Evolutionary conservation across 1,139 yeast species (phyloP), one percentile per base, ranked within the genome.

Genomic region (Lodderomyces theae): DNA sequence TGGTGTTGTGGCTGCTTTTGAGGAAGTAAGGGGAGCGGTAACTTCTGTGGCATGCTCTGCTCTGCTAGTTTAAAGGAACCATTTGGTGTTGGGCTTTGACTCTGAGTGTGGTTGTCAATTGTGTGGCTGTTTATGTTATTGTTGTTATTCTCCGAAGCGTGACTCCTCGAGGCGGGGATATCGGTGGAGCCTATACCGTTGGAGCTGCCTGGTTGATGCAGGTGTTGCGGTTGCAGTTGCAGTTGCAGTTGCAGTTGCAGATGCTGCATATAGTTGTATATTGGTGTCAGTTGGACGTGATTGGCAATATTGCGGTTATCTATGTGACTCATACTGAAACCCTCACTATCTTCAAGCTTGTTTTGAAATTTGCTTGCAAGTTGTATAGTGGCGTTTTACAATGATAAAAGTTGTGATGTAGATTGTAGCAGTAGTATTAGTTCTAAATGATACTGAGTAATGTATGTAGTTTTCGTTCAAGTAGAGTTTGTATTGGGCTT

Each of bases 261-360:
- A 25, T 35, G 38, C 11, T 36, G 39, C 32, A 35, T 24, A 26
- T 35, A 35, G 38, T 35, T 35, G 24, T 35, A 35, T 11, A 35
- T 35, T 15, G 38, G 38, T 22, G 26, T 12, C 29, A 22, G 15
- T 24, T 19, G 36, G 29, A 21, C 21, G 28, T 34, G 36, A 17
- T 34, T 22, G 36, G 29, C 7, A 13, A n/a, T 23, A 23, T 10
- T 34, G 36, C 18, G 19, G 28, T 22, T 34, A 21, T 22, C 26
- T 12, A 34, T 13, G 17, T 24, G 36, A 34, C 21, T 34, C 26
- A 16, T 24, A n/a, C 3, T 21, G n/a, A n/a, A n/a, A n/a, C n/a
- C n/a, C n/a, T n/a, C n/a, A n/a, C n/a, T n/a, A n/a, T n/a, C n/a
- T n/a, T n/a, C n/a, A n/a, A n/a, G n/a, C n/a, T n/a, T n/a, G n/a